Conservation (phyloP, 164 flowering plant species). For the Piper longum region DNA sequence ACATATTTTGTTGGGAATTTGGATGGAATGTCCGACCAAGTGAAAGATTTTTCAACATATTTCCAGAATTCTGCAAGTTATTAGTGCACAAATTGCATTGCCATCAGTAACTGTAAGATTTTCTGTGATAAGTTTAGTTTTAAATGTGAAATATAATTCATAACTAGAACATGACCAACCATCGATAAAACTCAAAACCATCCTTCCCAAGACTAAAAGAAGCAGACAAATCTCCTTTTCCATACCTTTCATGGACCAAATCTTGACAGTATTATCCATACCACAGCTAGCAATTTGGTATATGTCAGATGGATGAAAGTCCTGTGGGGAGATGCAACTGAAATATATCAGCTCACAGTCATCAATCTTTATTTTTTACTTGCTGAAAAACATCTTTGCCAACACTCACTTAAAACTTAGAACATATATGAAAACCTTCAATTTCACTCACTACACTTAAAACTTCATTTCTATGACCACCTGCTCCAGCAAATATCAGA, state of each 20-base stretch:
- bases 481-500: constrained; percentile 95
- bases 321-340: constrained; percentile 28
- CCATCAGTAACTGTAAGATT: background rate
- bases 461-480: constrained; percentile 98
- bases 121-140: too few relatives aligned
- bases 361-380: background rate
- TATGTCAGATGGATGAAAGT: constrained; percentile 94
- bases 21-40: constrained; percentile 95
- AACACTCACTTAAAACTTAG: too few relatives aligned
- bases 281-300: constrained; percentile 96
- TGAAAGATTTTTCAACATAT: constrained; percentile 91
- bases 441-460: constrained; percentile 66
- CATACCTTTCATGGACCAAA: constrained; percentile 98
- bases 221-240: too few relatives aligned
- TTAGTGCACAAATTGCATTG: background rate
- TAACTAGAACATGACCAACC: too few relatives aligned
- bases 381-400: too few relatives aligned
- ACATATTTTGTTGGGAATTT: constrained; percentile 98
- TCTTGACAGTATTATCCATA: constrained; percentile 97
- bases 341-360: background rate
- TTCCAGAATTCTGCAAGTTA: constrained; percentile 81
- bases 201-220: too few relatives aligned
- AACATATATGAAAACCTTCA: background rate
- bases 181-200: too few relatives aligned
- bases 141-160: too few relatives aligned